Base-by-base conservation (phyloP, 2,329 filamentous ascomycete species). In the Cryphonectria nitschkei region DNA sequence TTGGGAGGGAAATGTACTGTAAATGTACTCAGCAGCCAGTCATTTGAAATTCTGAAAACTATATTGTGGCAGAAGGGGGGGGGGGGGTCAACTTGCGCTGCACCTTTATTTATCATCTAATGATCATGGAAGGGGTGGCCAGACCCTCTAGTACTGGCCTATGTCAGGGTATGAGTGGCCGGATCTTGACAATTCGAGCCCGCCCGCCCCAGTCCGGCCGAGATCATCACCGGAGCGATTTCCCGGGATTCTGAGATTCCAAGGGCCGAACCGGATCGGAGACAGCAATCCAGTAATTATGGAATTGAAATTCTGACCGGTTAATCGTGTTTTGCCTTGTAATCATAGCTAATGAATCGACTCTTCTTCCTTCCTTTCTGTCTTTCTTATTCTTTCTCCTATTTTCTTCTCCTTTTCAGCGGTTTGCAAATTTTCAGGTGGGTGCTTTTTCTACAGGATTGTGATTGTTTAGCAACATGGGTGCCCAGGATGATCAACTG, bases 141-240 rank as follows among this genome's bases (percentile, higher is more conserved):
- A 29, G 52, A 32, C 26, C 13, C 13, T 16, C 13, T 5, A 13
- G 16, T 26, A 13, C 11, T 2, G 13, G 6, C 19, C 6, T 22
- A 41, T 29, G 39, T 39, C 22, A n/a, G 26, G 61, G n/a, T 43
- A 29, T 43, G 37, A 62, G 60, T 26, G 22, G 29, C 26, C 54
- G 14, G 29, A 1, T 19, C 13, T 58, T 58, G 14, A 32, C 54
- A 5, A 6, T 32, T 58, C 14, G 22, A 26, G 34, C 9, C 22
- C 34, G 60, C 34, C 60, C 34, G 37, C 61, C 61, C n/a, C 14
- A 43, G 39, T 64, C 39, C 61, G 61, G 61, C 61, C 61, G n/a
- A 64, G 39, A 43, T 29, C 32, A 46, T 16, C 54, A 29, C 39
- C 61, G 61, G 39, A 64, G 61, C 39, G 22, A n/a, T 26, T 37